Conservation (phyloP, 305 asterid genomes). For the Fraxinus xanthoxyloides region DNA sequence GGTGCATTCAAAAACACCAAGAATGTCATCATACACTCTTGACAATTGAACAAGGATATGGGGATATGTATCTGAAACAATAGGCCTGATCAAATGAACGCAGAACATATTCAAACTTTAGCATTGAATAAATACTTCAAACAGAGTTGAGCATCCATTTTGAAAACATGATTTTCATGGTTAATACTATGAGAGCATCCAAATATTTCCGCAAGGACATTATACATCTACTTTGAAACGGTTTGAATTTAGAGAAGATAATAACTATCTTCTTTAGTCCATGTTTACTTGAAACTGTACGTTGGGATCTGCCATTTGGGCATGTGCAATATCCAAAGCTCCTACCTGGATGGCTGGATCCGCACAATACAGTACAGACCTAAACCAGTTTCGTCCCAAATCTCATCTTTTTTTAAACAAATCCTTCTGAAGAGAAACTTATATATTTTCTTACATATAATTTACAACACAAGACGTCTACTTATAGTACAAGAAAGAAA, state of each 20-base stretch:
- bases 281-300: background rate
- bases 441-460: no score
- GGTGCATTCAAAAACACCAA: background rate
- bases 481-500: no score
- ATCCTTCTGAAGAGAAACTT: background rate
- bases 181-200: slow-evolving; percentile 1
- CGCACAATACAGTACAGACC: background rate
- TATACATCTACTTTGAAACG: background rate
- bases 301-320: background rate
- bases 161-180: slow-evolving; percentile 1
- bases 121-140: background rate
- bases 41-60: background rate
- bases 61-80: background rate
- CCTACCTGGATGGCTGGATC: background rate
- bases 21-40: background rate
- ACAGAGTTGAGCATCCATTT: slow-evolving; percentile 11
- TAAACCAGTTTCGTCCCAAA: background rate
- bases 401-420: background rate
- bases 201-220: background rate
- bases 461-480: no score
- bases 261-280: background rate
- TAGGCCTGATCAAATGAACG: background rate
- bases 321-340: background rate
- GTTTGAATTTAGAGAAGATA: background rate
- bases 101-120: background rate